These are phyloP conservation scores for Penicillium paxilli DNA, from an alignment of 495 filamentous ascomycete species.

Conservation along the genomic window DNA sequence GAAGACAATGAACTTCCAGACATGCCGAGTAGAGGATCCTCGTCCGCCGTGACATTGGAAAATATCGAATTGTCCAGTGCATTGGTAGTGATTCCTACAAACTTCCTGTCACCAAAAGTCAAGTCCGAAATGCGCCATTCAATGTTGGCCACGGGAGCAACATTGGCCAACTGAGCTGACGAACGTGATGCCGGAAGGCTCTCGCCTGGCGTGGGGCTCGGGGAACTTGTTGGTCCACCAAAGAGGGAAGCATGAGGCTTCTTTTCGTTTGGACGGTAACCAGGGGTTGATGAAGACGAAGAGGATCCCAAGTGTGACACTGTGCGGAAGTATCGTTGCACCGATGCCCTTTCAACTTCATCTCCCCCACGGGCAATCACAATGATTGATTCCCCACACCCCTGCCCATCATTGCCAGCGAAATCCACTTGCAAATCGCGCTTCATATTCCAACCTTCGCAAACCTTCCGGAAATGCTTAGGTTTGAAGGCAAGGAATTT, in stretches of 20 bases:
- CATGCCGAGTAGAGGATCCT: slow-evolving; percentile 69
- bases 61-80: slow-evolving; percentile 76
- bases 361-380: slow-evolving; percentile 71
- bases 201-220: slow-evolving; percentile 3
- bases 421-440: slow-evolving; percentile 87
- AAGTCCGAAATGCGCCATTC: slow-evolving; percentile 66
- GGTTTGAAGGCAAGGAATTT: slow-evolving; percentile 72
- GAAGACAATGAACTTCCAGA: slow-evolving; percentile 59
- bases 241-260: slow-evolving; percentile 31
- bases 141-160: slow-evolving; percentile 21
- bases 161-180: slow-evolving; percentile 21
- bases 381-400: slow-evolving; percentile 72
- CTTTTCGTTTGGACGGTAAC: background rate
- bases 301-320: slow-evolving; percentile 5
- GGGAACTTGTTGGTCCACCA: slow-evolving; percentile 26
- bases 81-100: slow-evolving; percentile 63
- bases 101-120: slow-evolving; percentile 50
- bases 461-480: slow-evolving; percentile 73
- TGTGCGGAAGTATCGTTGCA: slow-evolving; percentile 52
- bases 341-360: slow-evolving; percentile 47
- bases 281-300: slow-evolving; percentile 10
- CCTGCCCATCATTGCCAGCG: slow-evolving; percentile 70
- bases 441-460: slow-evolving; percentile 90
- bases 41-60: slow-evolving; percentile 66
- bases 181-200: slow-evolving; percentile 31